Percentiles rank a stretch among this genome's conserved stretches.
These are phyloP conservation scores for Microthyrium microscopicum DNA, from an alignment of 2,329 filamentous ascomycete species.

Conservation along the genomic window DNA sequence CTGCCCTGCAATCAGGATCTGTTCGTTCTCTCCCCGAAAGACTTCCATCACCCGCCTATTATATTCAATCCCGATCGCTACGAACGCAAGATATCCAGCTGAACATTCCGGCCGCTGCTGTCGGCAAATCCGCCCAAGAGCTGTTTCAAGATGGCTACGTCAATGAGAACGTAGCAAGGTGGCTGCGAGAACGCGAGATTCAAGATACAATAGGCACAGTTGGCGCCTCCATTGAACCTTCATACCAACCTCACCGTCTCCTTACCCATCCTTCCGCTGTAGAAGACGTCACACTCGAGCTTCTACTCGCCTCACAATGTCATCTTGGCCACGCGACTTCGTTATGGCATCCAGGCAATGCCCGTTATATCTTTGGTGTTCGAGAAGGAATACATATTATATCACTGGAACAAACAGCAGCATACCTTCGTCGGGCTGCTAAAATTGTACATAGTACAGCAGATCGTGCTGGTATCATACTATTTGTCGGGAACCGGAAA, in stretches of 20 bases:
- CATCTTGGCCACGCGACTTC: slow-evolving; percentile 85
- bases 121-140: too few species aligned
- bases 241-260: slow-evolving; percentile 51
- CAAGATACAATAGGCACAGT: too few species aligned
- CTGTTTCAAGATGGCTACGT: too few species aligned
- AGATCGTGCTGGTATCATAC: slow-evolving; percentile 63
- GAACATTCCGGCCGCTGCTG: too few species aligned
- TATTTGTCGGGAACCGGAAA: slow-evolving; percentile 77
- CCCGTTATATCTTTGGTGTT: slow-evolving; percentile 84
- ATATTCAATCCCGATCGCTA: too few species aligned
- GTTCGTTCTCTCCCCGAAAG: too few species aligned
- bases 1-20: too few species aligned
- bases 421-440: slow-evolving; percentile 82
- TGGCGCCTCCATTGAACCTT: slow-evolving; percentile 25
- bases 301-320: slow-evolving; percentile 72
- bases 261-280: slow-evolving; percentile 57
- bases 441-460: slow-evolving; percentile 80
- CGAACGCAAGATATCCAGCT: too few species aligned
- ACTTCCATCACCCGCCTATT: too few species aligned
- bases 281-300: slow-evolving; percentile 72
- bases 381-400: slow-evolving; percentile 86
- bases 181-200: too few species aligned
- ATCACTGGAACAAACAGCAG: slow-evolving; percentile 72
- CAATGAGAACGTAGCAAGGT: too few species aligned
- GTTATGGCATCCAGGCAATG: slow-evolving; percentile 88